Conservation (phyloP, 116 monocot species). For the Cymodocea nodosa region DNA sequence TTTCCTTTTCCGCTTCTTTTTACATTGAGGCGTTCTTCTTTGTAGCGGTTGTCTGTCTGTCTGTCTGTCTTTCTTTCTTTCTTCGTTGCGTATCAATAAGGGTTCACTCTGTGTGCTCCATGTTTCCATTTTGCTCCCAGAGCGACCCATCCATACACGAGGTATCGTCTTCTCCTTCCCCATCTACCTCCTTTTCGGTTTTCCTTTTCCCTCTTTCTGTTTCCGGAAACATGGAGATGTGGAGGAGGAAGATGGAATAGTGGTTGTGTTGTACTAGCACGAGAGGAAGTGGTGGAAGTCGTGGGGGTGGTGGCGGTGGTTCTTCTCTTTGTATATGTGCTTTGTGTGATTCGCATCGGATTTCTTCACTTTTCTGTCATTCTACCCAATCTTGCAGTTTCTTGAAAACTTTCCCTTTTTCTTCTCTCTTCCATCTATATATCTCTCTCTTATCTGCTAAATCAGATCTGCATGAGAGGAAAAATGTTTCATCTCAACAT, state of each 20-base stretch:
- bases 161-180: neutral
- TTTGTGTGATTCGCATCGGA: too few relatives aligned
- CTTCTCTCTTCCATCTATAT: too few relatives aligned
- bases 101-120: neutral
- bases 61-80: too few relatives aligned
- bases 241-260: neutral
- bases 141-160: neutral
- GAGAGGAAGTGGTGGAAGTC: too few relatives aligned
- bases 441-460: too few relatives aligned
- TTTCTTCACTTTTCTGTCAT: too few relatives aligned
- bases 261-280: neutral
- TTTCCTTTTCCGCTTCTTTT: neutral
- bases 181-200: neutral
- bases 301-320: too few relatives aligned
- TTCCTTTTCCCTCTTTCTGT: neutral
- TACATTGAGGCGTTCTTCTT: neutral
- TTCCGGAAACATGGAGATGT: neutral
- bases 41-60: neutral
- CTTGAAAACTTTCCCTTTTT: too few relatives aligned
- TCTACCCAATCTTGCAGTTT: too few relatives aligned
- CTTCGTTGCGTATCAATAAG: neutral
- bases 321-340: too few relatives aligned
- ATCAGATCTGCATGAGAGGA: too few relatives aligned
- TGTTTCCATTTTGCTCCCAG: neutral
- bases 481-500: too few relatives aligned